Conservation (phyloP, 2,329 filamentous ascomycete species). For the Aspergillus pseudonomiae region DNA sequence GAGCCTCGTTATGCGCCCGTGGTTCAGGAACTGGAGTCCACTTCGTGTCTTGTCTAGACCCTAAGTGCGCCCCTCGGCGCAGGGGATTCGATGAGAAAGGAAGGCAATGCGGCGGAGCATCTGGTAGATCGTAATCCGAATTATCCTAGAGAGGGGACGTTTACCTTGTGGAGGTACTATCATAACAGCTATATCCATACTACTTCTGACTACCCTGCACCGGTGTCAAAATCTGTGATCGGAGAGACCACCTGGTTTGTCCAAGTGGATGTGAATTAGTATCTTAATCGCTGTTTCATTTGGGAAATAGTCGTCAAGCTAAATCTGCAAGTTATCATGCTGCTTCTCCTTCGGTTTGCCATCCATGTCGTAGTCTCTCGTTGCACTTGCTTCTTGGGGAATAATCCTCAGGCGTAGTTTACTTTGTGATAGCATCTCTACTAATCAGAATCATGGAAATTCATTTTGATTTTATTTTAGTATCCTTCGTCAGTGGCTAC, state of each 20-base stretch:
- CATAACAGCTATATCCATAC: not conserved
- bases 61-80: conserved; percentile 1
- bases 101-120: conserved; percentile 12
- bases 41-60: conserved; percentile 10
- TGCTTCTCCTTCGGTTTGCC: not conserved
- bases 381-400: conserved; percentile 3
- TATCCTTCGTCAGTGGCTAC: not conserved
- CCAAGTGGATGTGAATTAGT: not conserved
- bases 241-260: not conserved
- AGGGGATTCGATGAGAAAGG: not conserved
- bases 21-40: conserved; percentile 18
- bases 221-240: not conserved
- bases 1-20: conserved; percentile 8
- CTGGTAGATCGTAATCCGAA: conserved; percentile 10
- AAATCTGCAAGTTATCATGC: conserved; percentile 1
- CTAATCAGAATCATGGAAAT: not conserved
- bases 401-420: not conserved
- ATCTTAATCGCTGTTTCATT: not conserved
- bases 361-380: not conserved
- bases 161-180: not conserved
- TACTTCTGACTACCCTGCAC: not conserved
- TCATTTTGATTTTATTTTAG: not conserved
- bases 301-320: not conserved
- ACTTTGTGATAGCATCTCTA: not conserved
- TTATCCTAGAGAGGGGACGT: not conserved